Evolutionary conservation across 1,284 basidiomycete species (phyloP), one percentile per base, ranked within the genome.

Genomic region (Sanguinoderma infundibulare): DNA sequence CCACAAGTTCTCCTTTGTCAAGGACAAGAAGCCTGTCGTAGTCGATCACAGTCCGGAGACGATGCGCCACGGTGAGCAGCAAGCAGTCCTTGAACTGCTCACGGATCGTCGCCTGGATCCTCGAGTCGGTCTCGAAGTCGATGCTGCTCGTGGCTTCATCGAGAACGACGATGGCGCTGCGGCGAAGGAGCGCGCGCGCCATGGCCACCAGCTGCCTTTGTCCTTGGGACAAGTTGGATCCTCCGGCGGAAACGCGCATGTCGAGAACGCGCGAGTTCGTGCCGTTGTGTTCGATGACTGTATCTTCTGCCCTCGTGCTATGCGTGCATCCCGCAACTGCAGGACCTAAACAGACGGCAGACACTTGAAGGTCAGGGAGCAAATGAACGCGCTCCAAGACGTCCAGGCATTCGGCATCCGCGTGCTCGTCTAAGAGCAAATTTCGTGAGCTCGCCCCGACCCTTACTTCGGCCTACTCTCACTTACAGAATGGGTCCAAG

Each of bases 11-110:
- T 69, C 95, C 95, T 65, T 92, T 88, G 68, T 94, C 87, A 2
- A 98, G 79, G 0, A 96, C 90, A 40, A 97, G 81, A 32, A 96
- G 77, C 1, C 91, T 81, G 72, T 95, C 93, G 69, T 94, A 95
- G 70, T 90, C 87, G 68, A 89, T 88, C 40, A 91, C 82, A 0
- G 90, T 91, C 22, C 84, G 82, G 53, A 93, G 75, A n/a, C 63
- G 59, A 32, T 64, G 63, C 39, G 70, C 70, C 20, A 71, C 68
- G 32, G 87, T 89, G 28, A 90, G 69, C 49, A 90, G 70, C 54
- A 89, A 69, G 5, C 86, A 86, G 49, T 82, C 77, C 17, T 76
- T 81, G 72, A 96, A 95, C 68, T 94, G 91, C 66, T 90, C 86
- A 7, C 92, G 83, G 66, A 97, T 92, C 0, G 91, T 90, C 20